phyloP scores from a whole-genome alignment of 2,329 filamentous ascomycete species.

The Trichoderma sp. region DNA sequence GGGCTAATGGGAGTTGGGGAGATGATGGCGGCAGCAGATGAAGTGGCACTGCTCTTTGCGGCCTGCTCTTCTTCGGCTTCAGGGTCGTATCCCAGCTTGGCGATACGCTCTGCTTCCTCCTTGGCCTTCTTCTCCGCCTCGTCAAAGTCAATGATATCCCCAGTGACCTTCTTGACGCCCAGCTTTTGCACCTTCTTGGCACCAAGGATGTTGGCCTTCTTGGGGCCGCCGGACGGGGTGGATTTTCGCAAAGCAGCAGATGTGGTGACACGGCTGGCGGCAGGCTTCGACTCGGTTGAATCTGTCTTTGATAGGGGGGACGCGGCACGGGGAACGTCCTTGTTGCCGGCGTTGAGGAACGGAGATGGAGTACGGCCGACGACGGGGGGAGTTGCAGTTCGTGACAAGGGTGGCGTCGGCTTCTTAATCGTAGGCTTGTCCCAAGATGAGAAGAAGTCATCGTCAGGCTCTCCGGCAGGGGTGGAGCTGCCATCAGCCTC shows the following conservation, averaged over 20 bases:
- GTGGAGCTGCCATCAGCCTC: conserved; percentile 70
- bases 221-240: conserved; percentile 61
- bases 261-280: conserved; percentile 72
- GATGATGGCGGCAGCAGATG: conserved; percentile 63
- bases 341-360: conserved; percentile 78
- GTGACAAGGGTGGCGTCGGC: conserved; percentile 88
- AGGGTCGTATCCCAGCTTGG: conserved; percentile 92
- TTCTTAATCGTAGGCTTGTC: conserved; percentile 97
- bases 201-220: conserved; percentile 83
- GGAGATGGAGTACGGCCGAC: conserved; percentile 84
- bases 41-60: conserved; percentile 47
- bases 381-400: conserved; percentile 81
- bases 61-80: conserved; percentile 72
- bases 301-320: conserved; percentile 75
- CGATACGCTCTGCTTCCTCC: conserved; percentile 94
- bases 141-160: conserved; percentile 88
- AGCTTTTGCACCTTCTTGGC: conserved; percentile 84
- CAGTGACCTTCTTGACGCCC: conserved; percentile 86
- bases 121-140: conserved; percentile 96
- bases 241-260: conserved; percentile 83
- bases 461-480: conserved; percentile 80
- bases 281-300: conserved; percentile 55
- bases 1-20: conserved; percentile 77
- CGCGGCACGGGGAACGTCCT: conserved; percentile 72
- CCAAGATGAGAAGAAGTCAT: conserved; percentile 99